phyloP scores from a whole-genome alignment of 2,329 filamentous ascomycete genomes.

The Sphaerulina musiva region DNA sequence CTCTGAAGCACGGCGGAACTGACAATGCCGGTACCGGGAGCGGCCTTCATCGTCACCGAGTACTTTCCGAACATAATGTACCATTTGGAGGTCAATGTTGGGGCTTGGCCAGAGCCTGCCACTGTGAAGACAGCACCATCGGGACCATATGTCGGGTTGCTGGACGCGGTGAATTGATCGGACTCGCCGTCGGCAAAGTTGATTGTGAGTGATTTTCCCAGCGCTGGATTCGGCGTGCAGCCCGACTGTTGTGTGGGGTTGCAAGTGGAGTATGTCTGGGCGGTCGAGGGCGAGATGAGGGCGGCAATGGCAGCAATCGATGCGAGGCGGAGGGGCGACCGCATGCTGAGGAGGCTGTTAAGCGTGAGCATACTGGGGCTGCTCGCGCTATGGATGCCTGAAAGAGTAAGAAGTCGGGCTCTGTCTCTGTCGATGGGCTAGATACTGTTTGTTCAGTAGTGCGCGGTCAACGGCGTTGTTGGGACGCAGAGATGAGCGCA shows the following conservation, averaged over 20 bases:
- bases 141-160: conserved; percentile 61
- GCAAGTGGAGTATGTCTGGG: conserved; percentile 52
- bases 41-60: conserved; percentile 76
- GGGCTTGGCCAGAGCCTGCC: conserved; percentile 68
- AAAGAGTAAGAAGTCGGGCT: too few species aligned
- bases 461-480: too few species aligned
- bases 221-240: conserved; percentile 70
- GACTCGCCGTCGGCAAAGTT: conserved; percentile 76
- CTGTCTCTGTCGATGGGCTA: too few species aligned
- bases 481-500: too few species aligned
- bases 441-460: too few species aligned
- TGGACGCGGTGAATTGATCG: conserved; percentile 65
- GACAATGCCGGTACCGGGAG: conserved; percentile 84
- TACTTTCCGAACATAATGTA: conserved; percentile 99
- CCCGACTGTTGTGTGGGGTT: conserved; percentile 49
- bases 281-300: conserved; percentile 34
- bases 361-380: conserved; percentile 23
- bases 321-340: conserved; percentile 32
- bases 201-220: conserved; percentile 74
- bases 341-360: conserved; percentile 27
- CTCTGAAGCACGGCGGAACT: conserved; percentile 88
- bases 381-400: conserved; percentile 3
- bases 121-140: conserved; percentile 81
- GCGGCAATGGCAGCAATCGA: conserved; percentile 36
- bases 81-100: conserved; percentile 81